A percentile compares a stretch with the other conserved stretches of the same genome.
These are phyloP conservation scores for Pseudopyricularia cyperi DNA, from an alignment of 2,329 filamentous ascomycete genomes.

Conservation along the genomic window DNA sequence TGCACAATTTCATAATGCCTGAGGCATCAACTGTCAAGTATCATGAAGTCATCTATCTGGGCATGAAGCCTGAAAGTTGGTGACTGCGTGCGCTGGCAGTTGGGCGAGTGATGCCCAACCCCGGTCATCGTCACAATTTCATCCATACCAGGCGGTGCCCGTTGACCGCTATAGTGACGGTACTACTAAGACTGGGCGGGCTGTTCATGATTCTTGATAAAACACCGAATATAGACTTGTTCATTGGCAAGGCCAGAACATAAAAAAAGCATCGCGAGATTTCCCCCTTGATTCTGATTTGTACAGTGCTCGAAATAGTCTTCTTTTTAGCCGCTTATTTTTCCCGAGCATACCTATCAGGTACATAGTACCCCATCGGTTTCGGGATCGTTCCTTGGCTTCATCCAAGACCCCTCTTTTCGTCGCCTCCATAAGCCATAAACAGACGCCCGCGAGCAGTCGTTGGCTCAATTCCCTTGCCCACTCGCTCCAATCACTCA, in stretches of 20 bases:
- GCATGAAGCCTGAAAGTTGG: constrained; percentile 6
- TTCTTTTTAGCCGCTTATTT: background rate
- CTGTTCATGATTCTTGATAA: background rate
- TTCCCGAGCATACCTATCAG: background rate
- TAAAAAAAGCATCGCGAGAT: background rate
- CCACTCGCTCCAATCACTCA: background rate
- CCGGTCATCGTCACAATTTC: constrained; percentile 4
- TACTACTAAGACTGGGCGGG: no score
- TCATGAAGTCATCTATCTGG: constrained; percentile 2
- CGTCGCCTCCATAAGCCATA: background rate
- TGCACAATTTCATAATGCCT: background rate
- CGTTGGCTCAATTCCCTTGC: background rate
- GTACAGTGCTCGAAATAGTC: background rate
- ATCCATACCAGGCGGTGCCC: constrained; percentile 5
- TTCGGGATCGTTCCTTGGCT: background rate
- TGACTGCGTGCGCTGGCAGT: constrained; percentile 6
- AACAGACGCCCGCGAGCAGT: background rate
- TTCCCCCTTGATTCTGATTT: background rate
- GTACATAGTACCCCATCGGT: background rate
- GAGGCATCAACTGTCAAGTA: background rate
- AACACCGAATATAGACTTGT: background rate
- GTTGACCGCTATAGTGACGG: constrained; percentile 17
- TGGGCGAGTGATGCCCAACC: constrained; percentile 19
- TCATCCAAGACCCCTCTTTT: background rate
- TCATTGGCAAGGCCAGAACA: background rate